phyloP scores from a whole-genome alignment of 2,329 filamentous ascomycete genomes.

The Drechslera avenae region DNA sequence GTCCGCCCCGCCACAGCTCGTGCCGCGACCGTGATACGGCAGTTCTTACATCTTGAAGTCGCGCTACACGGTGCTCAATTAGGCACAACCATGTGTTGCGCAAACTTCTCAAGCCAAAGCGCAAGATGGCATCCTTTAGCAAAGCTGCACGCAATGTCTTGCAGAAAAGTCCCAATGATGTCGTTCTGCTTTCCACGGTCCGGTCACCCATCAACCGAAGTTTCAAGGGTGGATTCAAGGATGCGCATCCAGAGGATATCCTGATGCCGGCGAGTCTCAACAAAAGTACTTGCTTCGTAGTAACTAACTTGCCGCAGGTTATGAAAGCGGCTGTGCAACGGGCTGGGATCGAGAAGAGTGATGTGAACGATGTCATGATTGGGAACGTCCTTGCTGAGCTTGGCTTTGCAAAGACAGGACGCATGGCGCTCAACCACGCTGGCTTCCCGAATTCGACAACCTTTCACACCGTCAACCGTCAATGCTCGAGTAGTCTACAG shows the following conservation, averaged over 20 bases:
- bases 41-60: slow-evolving; percentile 23
- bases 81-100: slow-evolving; percentile 1
- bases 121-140: slow-evolving; percentile 38
- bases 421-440: slow-evolving; percentile 84
- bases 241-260: slow-evolving; percentile 85
- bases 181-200: slow-evolving; percentile 89
- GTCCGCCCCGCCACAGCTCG: slow-evolving; percentile 37
- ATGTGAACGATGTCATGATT: slow-evolving; percentile 40
- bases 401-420: slow-evolving; percentile 87
- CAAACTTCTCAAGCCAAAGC: background rate
- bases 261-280: slow-evolving; percentile 60
- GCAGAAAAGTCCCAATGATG: slow-evolving; percentile 87
- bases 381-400: slow-evolving; percentile 81
- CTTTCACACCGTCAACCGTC: slow-evolving; percentile 84
- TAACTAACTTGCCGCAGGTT: slow-evolving; percentile 60
- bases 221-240: slow-evolving; percentile 91
- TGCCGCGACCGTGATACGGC: slow-evolving; percentile 25
- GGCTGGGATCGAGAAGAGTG: slow-evolving; percentile 30
- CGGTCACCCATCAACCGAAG: slow-evolving; percentile 87
- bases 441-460: slow-evolving; percentile 89
- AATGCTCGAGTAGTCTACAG: slow-evolving; percentile 96
- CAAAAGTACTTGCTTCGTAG: slow-evolving; percentile 69
- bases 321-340: slow-evolving; percentile 63
- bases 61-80: slow-evolving; percentile 6
- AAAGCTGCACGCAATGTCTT: slow-evolving; percentile 63